These are phyloP conservation scores for Isatis lusitanica DNA, from an alignment of 441 rosid genomes.

Conservation along the genomic window DNA sequence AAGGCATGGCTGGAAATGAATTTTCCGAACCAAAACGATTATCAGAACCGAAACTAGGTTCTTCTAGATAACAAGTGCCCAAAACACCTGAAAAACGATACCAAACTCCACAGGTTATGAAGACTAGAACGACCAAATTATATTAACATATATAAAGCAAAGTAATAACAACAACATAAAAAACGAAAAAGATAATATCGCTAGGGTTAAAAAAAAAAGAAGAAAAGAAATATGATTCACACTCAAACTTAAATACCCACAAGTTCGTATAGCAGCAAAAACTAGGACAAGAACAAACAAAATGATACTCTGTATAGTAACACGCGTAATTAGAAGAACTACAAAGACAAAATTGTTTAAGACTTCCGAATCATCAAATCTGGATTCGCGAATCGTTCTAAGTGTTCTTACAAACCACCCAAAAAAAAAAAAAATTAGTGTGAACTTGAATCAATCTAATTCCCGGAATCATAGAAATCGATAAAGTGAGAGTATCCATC, in stretches of 20 bases:
- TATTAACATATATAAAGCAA: not conserved
- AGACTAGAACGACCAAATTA: not conserved
- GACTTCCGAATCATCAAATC: constrained; percentile 2
- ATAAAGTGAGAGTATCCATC: not conserved
- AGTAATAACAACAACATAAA: not conserved
- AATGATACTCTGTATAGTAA: not conserved
- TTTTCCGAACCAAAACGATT: constrained; percentile 28
- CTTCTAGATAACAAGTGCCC: constrained; percentile 31
- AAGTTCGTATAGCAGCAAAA: not conserved
- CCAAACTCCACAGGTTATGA: constrained; percentile 14
- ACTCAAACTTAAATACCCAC: not conserved
- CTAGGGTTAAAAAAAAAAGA: not conserved
- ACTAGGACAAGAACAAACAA: not conserved
- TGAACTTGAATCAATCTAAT: not conserved
- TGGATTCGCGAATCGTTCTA: not conserved
- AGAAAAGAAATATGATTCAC: not conserved
- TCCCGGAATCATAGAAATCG: not conserved
- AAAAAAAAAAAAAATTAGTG: not conserved
- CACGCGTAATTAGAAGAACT: constrained; percentile 4
- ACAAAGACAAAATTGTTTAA: constrained; percentile 9
- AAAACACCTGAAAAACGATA: constrained; percentile 43
- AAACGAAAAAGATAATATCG: not conserved
- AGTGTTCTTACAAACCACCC: not conserved
- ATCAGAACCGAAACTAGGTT: constrained; percentile 37
- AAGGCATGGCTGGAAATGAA: constrained; percentile 65